Base-by-base conservation (phyloP, 768 basidiomycete genomes). In the Boletus reticulatus region DNA sequence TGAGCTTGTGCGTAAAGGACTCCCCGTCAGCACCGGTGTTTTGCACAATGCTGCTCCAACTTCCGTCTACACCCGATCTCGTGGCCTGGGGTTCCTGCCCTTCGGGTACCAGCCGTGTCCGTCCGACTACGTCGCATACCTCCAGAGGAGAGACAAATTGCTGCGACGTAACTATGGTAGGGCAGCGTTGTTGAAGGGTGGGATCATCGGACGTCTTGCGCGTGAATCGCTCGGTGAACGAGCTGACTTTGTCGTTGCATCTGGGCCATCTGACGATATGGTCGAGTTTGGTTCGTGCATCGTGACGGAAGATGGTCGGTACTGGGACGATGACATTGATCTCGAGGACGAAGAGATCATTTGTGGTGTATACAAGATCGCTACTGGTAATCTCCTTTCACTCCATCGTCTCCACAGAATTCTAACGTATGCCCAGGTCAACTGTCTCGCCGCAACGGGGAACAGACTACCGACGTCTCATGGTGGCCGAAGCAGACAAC, bases 401-500 rank as follows among this genome's bases (percentile, higher is more conserved):
- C 9, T 13, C 13, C 2, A 3, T 34, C 32, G 5, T 34, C 13
- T 34, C 32, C 32, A 13, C 32, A 34, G 32, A 34, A 34, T 34
- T 34, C 32, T 34, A 34, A 34, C 5, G 32, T 34, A 34, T 11
- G 13, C 32, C 32, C 32, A 51, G 42, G 50, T 14, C 42, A 51
- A 10, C 32, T 14, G 14, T 2, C 43, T 24, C 8, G 1, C 16
- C 13, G 2, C 12, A 4, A 19, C 10, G 2, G 32, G 13, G 1
- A 52, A 19, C 56, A 52, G 19, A 48, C 41, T 4, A 10, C 56
- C 8, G 46, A 52, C 14, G 22, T 57, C 2, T 57, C 41, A 24
- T 52, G 50, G 56, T 57, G 50, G 56, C 56, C 32, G 0, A 57
- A 52, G 29, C 41, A 57, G 41, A 47, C 20, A 0, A 57, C 29